Evolutionary conservation across 2,329 filamentous ascomycete species (phyloP), one percentile per base, ranked within the genome.

Genomic region (Mollisia scopiformis): DNA sequence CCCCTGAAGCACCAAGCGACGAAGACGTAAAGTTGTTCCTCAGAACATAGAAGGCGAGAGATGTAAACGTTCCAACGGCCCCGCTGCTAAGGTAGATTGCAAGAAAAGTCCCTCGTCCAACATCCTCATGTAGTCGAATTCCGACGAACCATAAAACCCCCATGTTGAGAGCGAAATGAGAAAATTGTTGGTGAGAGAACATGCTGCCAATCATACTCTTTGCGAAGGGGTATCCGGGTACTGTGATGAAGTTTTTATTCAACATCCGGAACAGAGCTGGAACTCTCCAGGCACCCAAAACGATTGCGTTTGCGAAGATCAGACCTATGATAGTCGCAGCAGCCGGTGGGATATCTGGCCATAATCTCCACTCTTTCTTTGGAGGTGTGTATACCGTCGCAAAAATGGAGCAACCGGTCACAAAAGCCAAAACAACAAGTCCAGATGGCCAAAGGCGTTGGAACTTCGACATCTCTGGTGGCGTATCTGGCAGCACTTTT

Each of bases 41-140:
- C 2, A 78, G 39, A 13, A 81, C 80, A 58, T 75, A 75, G 58
- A 68, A 74, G 6, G 71, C 55, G 61, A 92, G 76, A 47, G 84
- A 86, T n/a, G 80, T 77, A 62, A 88, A 81, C 61, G 84, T 86
- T 8, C 84, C 86, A 1, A 86, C 46, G 1, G 80, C 78, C 55
- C 88, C 89, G 6, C 82, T 81, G 7, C 81, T 77, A 31, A 89
- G 65, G 73, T 88, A 91, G 31, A 91, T 76, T n/a, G 87, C 83
- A 21, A 92, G 76, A 75, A 92, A 92, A 58, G 84, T 81, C 14
- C 83, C 88, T 11, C 89, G 82, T 11, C 88, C 89, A 27, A 92
- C 77, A 67, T 92, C 88, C 63, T 91, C 87, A 75, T 91, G 88
- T 33, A 92, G 78, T 1, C 82, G 79, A 10, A 83, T 82, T 25